Evolutionary conservation across 768 basidiomycete species (phyloP), one percentile per base, ranked within the genome.

Genomic region (Boletus rubescentipes): DNA sequence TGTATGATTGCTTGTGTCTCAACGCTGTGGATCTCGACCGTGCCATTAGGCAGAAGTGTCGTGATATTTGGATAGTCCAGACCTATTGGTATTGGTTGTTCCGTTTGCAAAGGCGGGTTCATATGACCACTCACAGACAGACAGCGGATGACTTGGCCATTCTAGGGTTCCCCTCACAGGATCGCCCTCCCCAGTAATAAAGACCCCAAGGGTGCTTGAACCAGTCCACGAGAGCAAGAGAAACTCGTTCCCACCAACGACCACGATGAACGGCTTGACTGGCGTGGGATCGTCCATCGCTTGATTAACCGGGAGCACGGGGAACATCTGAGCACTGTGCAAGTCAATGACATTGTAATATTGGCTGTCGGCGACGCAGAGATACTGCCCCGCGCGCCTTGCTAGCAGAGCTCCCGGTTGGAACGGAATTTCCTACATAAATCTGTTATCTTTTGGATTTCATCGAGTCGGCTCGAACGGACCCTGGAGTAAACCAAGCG

Each of bases 101-200:
- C 49, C 54, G 18, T 30, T 23, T n/a, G 21, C 42, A 32, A 14
- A 30, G 42, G 47, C 21, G 40, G 9, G 18, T n/a, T n/a, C 8
- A 36, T 9, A 42, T 40, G 20, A 36, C 4, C 34, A 81, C 89
- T 65, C 63, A 94, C 92, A 85, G 35, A 93, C 73, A 18, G 85
- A 80, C 21, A 83, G 73, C 0, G 93, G 91, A 74, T 95, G 85
- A 46, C 75, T 80, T 3, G 84, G 79, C 91, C 93, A 97, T 65
- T 92, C 82, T 40, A 97, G 73, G 2, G 94, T 95, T 2, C 93
- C 93, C 42, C 94, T 80, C 9, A 93, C 86, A 5, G 95, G 93
- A 68, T 96, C 93, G 0, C 93, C 94, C 2, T 83, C 81, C 0
- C 85, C 82, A 14, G 82, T 91, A 59, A 98, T 78, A 61, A 98